Base-by-base conservation (phyloP, 345 rosid species). In the Citrus australasica region DNA sequence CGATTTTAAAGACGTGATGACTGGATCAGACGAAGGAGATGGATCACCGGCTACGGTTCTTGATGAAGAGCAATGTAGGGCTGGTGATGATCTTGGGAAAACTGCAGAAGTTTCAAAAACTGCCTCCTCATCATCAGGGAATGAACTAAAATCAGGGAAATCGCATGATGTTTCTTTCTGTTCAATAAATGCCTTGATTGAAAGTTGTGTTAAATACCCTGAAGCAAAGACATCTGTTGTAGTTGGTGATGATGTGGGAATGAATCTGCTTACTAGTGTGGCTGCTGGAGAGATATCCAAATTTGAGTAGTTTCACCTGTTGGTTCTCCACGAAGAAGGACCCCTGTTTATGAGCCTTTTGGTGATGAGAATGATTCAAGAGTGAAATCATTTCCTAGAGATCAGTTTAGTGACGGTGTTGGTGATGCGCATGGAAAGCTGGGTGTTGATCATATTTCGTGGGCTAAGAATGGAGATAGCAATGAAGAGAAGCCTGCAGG, bases 201-300 rank as follows among this genome's bases (percentile, higher is more conserved):
- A 96, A 82, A 96, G 97, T 77, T 93, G 98, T 85, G 95, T 79
- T 2, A 90, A 92, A 82, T 82, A 81, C 71, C 86, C 94, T 1
- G 94, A 92, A 81, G 87, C 89, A n/a, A 87, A 74, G 84, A 86
- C 82, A 13, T 82, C 83, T 38, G 40, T 81, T 69, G 84, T 94
- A 11, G 83, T 82, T 80, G 88, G 86, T 5, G 99, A 96, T 88
- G 97, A 94, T 83, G 87, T 84, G 69, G 98, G 98, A 74, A 96
- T 96, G 95, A 94, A 94, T 84, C 86, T 96, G 79, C 93, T 96
- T 68, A 98, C 98, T 64, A 94, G 86, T 83, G 98, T 96, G 67
- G 99, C 99, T 77, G 88, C 98, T 76, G 97, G 89, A 64, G 98
- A 94, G 81, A 92, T 94, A 76, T 84, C 83, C 33, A 96, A 88